Conservation (phyloP, 257 asterid species). For the Solanum lycopersicoides region DNA sequence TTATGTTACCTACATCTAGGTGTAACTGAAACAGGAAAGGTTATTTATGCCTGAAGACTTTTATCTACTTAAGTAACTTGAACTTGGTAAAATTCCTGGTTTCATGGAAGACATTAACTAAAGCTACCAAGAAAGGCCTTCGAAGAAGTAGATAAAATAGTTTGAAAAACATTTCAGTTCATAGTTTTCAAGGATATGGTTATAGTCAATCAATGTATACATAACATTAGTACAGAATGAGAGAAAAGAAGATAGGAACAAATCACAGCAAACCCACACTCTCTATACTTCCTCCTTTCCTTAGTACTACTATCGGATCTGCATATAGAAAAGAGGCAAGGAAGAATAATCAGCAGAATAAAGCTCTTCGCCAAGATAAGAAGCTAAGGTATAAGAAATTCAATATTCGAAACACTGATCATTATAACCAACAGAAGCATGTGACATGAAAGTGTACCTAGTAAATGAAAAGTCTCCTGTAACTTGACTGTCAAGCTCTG, state of each 20-base stretch:
- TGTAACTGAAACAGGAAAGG: neutral
- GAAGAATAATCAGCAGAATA: neutral
- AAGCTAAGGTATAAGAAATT: neutral
- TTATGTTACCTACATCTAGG: neutral
- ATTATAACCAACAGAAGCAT: neutral
- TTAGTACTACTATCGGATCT: slow-evolving; percentile 46
- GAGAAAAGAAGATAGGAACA: neutral
- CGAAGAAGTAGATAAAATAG: neutral
- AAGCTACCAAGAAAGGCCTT: neutral
- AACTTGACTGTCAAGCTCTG: slow-evolving; percentile 47
- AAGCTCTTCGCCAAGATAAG: neutral
- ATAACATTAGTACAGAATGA: neutral
- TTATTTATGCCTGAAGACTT: neutral
- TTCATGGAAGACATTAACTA: neutral
- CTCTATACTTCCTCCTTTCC: slow-evolving; percentile 40
- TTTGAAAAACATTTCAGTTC: neutral
- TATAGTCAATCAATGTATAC: neutral
- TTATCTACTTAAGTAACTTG: neutral
- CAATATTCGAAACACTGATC: neutral
- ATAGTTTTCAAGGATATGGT: neutral
- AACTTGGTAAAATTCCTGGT: neutral
- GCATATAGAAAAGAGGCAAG: slow-evolving; percentile 15
- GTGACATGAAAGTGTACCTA: neutral
- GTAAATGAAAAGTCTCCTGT: slow-evolving; percentile 28
- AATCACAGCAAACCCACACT: slow-evolving; percentile 35